Evolutionary conservation across 768 basidiomycete species (phyloP), one percentile per base, ranked within the genome.

Genomic region (Hirschioporus abietinus): DNA sequence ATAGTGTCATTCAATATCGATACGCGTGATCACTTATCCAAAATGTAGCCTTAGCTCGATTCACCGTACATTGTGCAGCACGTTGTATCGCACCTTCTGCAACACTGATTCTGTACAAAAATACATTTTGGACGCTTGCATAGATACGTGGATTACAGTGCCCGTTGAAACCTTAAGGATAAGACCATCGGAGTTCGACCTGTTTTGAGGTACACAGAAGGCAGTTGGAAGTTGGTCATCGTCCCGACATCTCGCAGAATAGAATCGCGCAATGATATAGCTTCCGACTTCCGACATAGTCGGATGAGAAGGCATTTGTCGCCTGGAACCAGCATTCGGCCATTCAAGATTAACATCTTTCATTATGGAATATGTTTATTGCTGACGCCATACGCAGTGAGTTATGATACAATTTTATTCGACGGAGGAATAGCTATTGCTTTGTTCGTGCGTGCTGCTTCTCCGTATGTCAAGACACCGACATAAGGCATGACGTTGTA

Each of bases 401-500:
- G 42, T 15, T 52, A 52, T 52, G 42, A 52, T 52, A 52, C 42
- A 52, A 10, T 15, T 52, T 52, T 52, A 10, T 52, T 12, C 42
- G 42, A 52, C 20, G 20, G 42, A 52, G 78, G 78, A 72, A 78
- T 78, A 5, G 73, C 67, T 9, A 81, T 72, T 26, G 78, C 75
- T 66, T 76, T 71, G 23, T 67, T 68, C 42, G 80, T 83, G 61
- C 81, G 79, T 61, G 81, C 81, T 17, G 87, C 92, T 74, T 92
- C 90, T 26, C 93, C 94, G 63, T 89, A 90, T 1, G 84, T 88
- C 62, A 95, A 82, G 59, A 87, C 70, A 23, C 95, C 95, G 23
- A 96, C 91, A 72, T 90, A 88, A 7, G 95, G 95, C 93, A 96
- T 95, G 35, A 94, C 73, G 72, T 95, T 94, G 78, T 95, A 96